These are phyloP conservation scores for Lojkania enalia DNA, from an alignment of 2,329 filamentous ascomycete genomes.

Conservation along the genomic window DNA sequence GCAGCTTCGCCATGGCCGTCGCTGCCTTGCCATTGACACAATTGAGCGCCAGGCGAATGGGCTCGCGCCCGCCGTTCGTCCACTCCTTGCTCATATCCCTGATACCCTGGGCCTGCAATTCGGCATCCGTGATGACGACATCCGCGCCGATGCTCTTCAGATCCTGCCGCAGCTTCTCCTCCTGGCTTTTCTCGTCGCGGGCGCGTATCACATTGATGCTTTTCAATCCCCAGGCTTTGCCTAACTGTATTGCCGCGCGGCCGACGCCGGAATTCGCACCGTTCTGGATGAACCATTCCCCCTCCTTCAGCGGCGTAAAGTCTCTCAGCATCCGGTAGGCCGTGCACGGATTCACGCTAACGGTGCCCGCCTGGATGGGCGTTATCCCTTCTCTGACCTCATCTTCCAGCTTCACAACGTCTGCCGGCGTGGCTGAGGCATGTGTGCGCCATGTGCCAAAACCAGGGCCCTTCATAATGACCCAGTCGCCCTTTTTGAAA, in stretches of 20 bases:
- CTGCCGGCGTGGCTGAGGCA: slow-evolving; percentile 64
- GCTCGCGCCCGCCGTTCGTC: slow-evolving; percentile 72
- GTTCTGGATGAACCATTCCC: slow-evolving; percentile 96
- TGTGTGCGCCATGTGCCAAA: slow-evolving; percentile 97
- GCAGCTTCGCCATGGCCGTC: slow-evolving; percentile 73
- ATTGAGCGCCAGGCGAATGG: slow-evolving; percentile 80
- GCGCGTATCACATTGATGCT: slow-evolving; percentile 88
- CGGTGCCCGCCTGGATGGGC: slow-evolving; percentile 79
- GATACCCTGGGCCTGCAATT: slow-evolving; percentile 66
- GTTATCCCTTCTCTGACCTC: slow-evolving; percentile 70
- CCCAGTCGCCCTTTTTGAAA: slow-evolving; percentile 83
- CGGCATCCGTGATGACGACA: slow-evolving; percentile 64
- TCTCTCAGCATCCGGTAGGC: slow-evolving; percentile 91
- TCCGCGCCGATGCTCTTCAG: slow-evolving; percentile 65
- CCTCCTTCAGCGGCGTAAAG: slow-evolving; percentile 68
- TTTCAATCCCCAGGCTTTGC: slow-evolving; percentile 80
- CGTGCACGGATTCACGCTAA: slow-evolving; percentile 90
- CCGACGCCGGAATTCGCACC: slow-evolving; percentile 95
- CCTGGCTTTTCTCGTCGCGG: slow-evolving; percentile 71
- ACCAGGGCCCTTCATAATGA: slow-evolving; percentile 79
- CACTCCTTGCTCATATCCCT: slow-evolving; percentile 62
- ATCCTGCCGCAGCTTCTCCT: slow-evolving; percentile 65
- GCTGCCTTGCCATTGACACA: slow-evolving; percentile 91
- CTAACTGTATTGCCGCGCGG: slow-evolving; percentile 87
- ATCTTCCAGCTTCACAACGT: slow-evolving; percentile 71